Evolutionary conservation across 306 rosid genomes (phyloP).

Genomic region (Prunus campanulata): DNA sequence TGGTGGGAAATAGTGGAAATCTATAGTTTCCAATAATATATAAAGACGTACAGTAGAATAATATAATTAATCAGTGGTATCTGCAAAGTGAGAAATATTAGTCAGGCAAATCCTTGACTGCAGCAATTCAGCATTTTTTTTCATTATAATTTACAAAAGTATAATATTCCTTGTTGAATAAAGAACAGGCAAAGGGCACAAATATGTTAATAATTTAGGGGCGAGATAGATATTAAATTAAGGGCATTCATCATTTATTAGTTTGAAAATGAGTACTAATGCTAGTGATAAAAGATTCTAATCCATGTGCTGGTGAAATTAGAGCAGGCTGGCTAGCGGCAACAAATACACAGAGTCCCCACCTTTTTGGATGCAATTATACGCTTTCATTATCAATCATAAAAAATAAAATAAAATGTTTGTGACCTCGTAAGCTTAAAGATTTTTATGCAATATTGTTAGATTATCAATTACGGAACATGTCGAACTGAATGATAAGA

Average conservation of each 20-base stretch:
- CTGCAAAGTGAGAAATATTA: slow-evolving; percentile 8
- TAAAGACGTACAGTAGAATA: neutral
- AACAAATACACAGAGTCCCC: neutral
- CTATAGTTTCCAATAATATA: too few relatives aligned
- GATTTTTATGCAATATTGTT: too few relatives aligned
- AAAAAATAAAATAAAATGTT: neutral
- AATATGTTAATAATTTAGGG: neutral
- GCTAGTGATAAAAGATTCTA: neutral
- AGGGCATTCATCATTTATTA: neutral
- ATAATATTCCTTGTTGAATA: too few relatives aligned
- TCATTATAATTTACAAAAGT: neutral
- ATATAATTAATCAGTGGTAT: slow-evolving; percentile 1
- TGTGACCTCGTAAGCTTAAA: neutral
- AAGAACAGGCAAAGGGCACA: too few relatives aligned
- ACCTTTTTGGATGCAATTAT: neutral
- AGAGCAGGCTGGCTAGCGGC: slow-evolving; percentile 1
- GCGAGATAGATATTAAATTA: neutral
- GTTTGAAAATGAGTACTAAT: too few relatives aligned
- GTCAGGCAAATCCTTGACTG: slow-evolving; percentile 10
- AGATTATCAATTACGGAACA: too few relatives aligned
- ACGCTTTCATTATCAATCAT: neutral
- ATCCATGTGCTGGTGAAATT: neutral
- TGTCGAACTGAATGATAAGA: too few relatives aligned
- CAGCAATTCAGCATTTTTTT: neutral
- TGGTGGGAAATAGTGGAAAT: neutral